These are phyloP conservation scores for Trichosanthes cucumerina DNA, from an alignment of 306 rosid genomes.

Conservation along the genomic window DNA sequence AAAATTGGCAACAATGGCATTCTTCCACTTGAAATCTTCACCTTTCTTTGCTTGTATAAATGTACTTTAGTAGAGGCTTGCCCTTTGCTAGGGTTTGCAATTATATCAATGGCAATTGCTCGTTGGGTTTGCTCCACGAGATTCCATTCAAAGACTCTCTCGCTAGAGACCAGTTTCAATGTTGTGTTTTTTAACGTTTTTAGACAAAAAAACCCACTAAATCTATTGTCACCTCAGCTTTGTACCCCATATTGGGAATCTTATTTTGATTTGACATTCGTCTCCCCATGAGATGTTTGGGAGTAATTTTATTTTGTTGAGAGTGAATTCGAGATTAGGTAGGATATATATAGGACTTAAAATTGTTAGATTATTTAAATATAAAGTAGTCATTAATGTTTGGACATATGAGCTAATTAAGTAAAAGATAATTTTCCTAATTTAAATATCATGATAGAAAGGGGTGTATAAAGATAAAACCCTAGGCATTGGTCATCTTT, in stretches of 20 bases:
- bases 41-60: constrained; percentile 53
- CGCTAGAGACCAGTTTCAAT: not conserved
- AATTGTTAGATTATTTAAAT: too few relatives aligned
- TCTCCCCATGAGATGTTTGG: not conserved
- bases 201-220: not conserved
- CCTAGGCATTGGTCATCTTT: too few relatives aligned
- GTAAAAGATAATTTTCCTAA: too few relatives aligned
- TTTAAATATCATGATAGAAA: too few relatives aligned
- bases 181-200: constrained; percentile 2
- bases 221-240: constrained; percentile 9
- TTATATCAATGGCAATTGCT: not conserved
- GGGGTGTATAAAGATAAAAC: too few relatives aligned
- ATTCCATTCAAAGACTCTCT: not conserved
- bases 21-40: constrained; percentile 30
- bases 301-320: too few relatives aligned
- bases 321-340: too few relatives aligned
- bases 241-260: not conserved
- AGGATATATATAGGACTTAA: too few relatives aligned
- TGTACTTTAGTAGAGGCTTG: not conserved
- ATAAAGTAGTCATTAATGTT: too few relatives aligned
- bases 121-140: not conserved
- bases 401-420: too few relatives aligned
- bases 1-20: constrained; percentile 34
- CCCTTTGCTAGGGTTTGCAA: not conserved
- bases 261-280: not conserved